Percentiles rank a stretch among this genome's conserved stretches.
Conservation (phyloP, 225 moss, liverwort and hornwort species). For the Pseudoscleropodium purum region DNA sequence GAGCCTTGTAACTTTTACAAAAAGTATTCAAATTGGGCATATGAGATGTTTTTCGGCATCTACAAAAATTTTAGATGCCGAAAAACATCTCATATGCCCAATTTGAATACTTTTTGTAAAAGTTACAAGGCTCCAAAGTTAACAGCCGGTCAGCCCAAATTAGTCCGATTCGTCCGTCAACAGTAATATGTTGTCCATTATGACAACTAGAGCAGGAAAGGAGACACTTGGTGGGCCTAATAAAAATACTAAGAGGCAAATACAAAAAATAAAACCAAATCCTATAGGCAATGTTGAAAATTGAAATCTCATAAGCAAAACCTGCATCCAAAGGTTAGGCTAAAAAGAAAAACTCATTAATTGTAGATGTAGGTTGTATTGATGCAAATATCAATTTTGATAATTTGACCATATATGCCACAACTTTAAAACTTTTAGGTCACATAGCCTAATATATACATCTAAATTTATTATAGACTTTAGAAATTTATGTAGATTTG, state of each 20-base stretch:
- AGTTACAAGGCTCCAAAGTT: too few species aligned
- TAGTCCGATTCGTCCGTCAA: too few species aligned
- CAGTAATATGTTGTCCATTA: too few species aligned
- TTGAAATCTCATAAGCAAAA: rapidly evolving
- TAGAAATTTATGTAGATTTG: neutral
- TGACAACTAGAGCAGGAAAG: too few species aligned
- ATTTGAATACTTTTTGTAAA: too few species aligned
- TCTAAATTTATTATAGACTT: neutral
- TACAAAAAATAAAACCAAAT: neutral
- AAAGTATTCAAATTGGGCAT: too few species aligned
- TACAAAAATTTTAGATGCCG: too few species aligned
- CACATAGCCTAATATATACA: rapidly evolving
- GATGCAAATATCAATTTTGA: neutral
- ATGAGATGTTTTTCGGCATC: too few species aligned
- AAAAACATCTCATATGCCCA: too few species aligned
- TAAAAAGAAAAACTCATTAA: neutral
- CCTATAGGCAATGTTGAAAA: neutral
- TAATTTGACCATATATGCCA: neutral
- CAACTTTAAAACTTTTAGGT: rapidly evolving
- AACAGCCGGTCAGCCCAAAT: too few species aligned
- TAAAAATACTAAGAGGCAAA: neutral
- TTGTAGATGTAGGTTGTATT: neutral
- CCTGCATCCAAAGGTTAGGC: rapidly evolving
- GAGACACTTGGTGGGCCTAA: neutral
- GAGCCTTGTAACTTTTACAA: too few species aligned